Conservation (phyloP, 805 yeast species). For the Ogataea saltuana region DNA sequence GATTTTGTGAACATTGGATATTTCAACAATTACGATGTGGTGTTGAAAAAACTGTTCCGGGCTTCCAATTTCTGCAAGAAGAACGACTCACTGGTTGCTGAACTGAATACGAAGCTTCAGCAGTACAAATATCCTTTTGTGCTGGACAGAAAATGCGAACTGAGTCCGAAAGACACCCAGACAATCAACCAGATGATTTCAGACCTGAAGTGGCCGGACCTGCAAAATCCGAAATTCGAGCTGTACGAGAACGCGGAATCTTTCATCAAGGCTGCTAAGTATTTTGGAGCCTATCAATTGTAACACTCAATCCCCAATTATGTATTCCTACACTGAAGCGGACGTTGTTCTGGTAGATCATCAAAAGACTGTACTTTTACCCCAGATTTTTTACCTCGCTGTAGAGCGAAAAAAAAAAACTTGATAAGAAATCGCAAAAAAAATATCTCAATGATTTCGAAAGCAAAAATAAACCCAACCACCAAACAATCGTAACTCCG, state of each 20-base stretch:
- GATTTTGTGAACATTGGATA: not conserved
- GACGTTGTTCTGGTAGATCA: too few relatives aligned
- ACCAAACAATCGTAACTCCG: too few relatives aligned
- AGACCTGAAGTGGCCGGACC: conserved; percentile 5
- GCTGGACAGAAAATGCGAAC: conserved; percentile 1
- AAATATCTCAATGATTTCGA: too few relatives aligned
- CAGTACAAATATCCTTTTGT: conserved; percentile 6
- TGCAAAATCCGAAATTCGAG: conserved; percentile 6
- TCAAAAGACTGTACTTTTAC: not conserved
- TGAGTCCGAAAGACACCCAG: conserved; percentile 7
- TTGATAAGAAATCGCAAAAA: not conserved
- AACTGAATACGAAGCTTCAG: conserved; percentile 2
- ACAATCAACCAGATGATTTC: conserved; percentile 6
- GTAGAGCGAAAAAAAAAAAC: not conserved
- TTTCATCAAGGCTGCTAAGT: conserved; percentile 12
- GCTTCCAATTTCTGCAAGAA: conserved; percentile 3
- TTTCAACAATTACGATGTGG: conserved; percentile 8
- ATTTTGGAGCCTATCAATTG: conserved; percentile 5
- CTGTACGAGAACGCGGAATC: conserved; percentile 5
- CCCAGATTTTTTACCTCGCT: not conserved
- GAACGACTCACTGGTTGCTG: not conserved
- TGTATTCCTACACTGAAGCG: too few relatives aligned
- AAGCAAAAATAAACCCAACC: not conserved
- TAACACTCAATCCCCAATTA: not conserved
- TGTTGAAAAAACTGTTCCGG: conserved; percentile 10